Base-by-base conservation (phyloP, 306 rosid genomes). In the Adenanthera pavonina region DNA sequence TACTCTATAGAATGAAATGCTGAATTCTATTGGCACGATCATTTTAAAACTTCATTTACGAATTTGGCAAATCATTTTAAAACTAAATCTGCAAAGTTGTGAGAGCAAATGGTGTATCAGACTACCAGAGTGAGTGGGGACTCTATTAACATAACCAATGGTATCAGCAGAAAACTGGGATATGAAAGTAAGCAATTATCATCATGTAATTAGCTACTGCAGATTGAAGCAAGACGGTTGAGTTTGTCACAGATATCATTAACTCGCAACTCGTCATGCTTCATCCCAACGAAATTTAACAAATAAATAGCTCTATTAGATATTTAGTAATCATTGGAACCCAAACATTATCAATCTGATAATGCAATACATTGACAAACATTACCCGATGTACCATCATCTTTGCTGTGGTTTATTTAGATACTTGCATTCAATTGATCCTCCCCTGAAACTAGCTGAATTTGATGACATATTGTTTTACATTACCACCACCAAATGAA, bases 381-480 rank as follows among this genome's bases (percentile, higher is more conserved):
- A 44, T 46, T n/a, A 10, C 73, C n/a, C 14, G 14, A n/a, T 43
- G n/a, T 43, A 4, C 52, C 52, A 36, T 66, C 53, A 44, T 20
- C 54, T 44, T 44, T 57, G 1, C 19, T 19, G 35, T 30, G n/a
- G 53, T 46, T 43, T 19, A 20, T 44, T 44, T 2, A 69, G 20
- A 6, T 56, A 11, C 56, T 69, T 0, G 19, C 25, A 12, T 46
- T 12, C 13, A 16, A 69, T 34, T 13, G 52, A 46, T 70, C 20
- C 12, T 47, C 57, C 41, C 41, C 20, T 20, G 57, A 70, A 70
- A 70, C 35, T 47, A 48, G 41, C 2, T 33, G 75, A 30, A 46
- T 46, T 72, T 72, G 33, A 72, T 51, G 64, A 35, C 77, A 68
- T 41, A 68, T 43, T 68, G 73, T 52, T 51, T 16, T 16, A 35